Conservation (phyloP, 2,329 filamentous ascomycete species). For the Lachnellula hyalina region DNA sequence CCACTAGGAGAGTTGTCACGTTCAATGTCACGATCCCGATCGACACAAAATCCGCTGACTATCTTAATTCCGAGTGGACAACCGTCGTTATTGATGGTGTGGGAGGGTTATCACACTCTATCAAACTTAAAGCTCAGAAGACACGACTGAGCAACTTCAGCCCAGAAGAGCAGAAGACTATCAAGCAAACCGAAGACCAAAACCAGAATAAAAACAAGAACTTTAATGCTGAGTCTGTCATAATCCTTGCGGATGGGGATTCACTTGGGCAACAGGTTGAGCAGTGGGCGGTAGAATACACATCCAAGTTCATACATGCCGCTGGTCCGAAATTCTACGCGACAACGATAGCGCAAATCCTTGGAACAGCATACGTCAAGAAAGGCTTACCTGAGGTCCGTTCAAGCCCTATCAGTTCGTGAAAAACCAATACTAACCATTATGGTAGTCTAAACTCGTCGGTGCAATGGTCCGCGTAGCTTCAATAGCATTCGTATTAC, state of each 20-base stretch:
- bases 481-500: slow-evolving; percentile 22
- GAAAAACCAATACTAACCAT: not conserved
- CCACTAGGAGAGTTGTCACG: slow-evolving; percentile 17
- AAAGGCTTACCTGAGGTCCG: slow-evolving; percentile 21
- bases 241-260: slow-evolving; percentile 14
- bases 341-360: slow-evolving; percentile 20
- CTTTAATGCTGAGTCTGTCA: slow-evolving; percentile 1
- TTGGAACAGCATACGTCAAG: slow-evolving; percentile 23
- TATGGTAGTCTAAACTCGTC: slow-evolving; percentile 15
- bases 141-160: slow-evolving; percentile 10
- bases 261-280: slow-evolving; percentile 15
- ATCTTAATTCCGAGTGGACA: not conserved
- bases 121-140: slow-evolving; percentile 11
- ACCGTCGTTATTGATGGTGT: slow-evolving; percentile 22
- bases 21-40: slow-evolving; percentile 11
- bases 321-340: slow-evolving; percentile 19
- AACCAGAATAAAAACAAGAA: slow-evolving; percentile 1
- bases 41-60: not conserved
- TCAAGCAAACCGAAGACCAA: slow-evolving; percentile 5
- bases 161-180: slow-evolving; percentile 5
- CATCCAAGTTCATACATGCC: slow-evolving; percentile 22
- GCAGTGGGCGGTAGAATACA: slow-evolving; percentile 25
- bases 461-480: slow-evolving; percentile 20
- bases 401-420: not conserved
- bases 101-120: slow-evolving; percentile 15